Evolutionary conservation across 495 filamentous ascomycete genomes (phyloP), one percentile per base, ranked within the genome.

Genomic region (Chaetomidium leptoderma): DNA sequence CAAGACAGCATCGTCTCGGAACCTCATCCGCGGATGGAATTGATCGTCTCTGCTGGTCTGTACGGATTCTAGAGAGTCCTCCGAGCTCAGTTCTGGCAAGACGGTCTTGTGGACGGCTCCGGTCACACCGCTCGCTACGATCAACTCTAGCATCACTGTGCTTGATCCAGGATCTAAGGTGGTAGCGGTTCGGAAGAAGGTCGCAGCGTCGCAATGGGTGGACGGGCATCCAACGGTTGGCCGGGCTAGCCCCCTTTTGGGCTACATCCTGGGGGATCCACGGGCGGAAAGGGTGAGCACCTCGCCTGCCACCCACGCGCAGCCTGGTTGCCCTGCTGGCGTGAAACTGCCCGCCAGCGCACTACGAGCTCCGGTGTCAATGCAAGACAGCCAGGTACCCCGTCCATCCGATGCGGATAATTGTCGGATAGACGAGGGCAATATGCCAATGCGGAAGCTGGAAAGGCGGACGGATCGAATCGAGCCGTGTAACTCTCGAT

Each of bases 401-500:
- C 11, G 17, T 43, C 45, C 51, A 45, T 53, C 45, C 19, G 32
- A 45, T 46, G 57, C 57, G 65, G 59, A 63, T 64, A 61, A 64
- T 67, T 59, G 57, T 67, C 60, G 65, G 65, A 35, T 54, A 44
- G 59, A 54, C 61, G 56, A 56, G 59, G 37, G n/a, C 30, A 33
- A 58, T 55, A 58, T 47, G 61, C 53, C 57, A 65, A 63, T 63
- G 58, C 55, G 65, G 63, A 67, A 63, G 58, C 54, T 63, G 39
- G 57, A 32, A 40, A 52, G 55, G 27, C 39, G 46, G 55, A 52
- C 65, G 65, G 65, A 65, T 68, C 59, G 63, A 68, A 68, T 65
- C 58, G 65, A 68, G 60, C 63, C 65, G 63, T 63, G 65, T 62
- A 61, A 65, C 65, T 40, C 32, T 26, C 14, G 37, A 29, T 4